Evolutionary conservation across 2,329 filamentous ascomycete genomes (phyloP), one percentile per base, ranked within the genome.

Genomic region (Colletotrichum agaves): DNA sequence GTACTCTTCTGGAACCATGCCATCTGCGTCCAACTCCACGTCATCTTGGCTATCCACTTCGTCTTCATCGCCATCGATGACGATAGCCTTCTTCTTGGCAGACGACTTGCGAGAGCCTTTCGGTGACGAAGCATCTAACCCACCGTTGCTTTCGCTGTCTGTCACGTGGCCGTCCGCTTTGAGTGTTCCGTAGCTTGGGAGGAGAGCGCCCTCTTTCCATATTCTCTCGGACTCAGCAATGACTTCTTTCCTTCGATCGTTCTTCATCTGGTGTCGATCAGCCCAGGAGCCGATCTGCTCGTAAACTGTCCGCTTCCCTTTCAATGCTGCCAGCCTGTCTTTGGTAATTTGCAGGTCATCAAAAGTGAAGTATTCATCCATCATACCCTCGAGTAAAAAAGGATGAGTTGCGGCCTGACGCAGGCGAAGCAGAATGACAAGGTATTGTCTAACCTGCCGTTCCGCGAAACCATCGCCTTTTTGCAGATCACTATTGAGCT

Each of bases 351-450:
- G 27, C 11, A 65, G 15, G 33, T 61, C 37, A 2, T 21, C 3
- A 3, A 35, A 10, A 2, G 56, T 46, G 8, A 65, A 65, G 3
- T 49, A 12, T 0, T 65, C 17, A 1, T n/a, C 13, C 39, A 65
- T 65, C 63, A 65, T 35, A 0, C 63, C 69, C 13, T 79, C 77
- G 0, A 79, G 63, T 11, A 70, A 72, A 53, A 77, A 77, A 0
- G 71, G 43, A 21, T 79, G 78, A 0, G 77, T 79, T 0, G 72
- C 59, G 0, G 69, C 62, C 41, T 77, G 75, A 0, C 73, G 67
- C 0, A 73, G n/a, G 0, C 70, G 56, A 5, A 65, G 66, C 0
- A 58, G 21, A n/a, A 64, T 60, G 0, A n/a, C 19, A 5, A 63
- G 10, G 13, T 65, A 65, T 12, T 7, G 55, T 10, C 4, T 23